Evolutionary conservation across 1,284 basidiomycete genomes (phyloP).

Genomic region (Cystobasidium pallidum): DNA sequence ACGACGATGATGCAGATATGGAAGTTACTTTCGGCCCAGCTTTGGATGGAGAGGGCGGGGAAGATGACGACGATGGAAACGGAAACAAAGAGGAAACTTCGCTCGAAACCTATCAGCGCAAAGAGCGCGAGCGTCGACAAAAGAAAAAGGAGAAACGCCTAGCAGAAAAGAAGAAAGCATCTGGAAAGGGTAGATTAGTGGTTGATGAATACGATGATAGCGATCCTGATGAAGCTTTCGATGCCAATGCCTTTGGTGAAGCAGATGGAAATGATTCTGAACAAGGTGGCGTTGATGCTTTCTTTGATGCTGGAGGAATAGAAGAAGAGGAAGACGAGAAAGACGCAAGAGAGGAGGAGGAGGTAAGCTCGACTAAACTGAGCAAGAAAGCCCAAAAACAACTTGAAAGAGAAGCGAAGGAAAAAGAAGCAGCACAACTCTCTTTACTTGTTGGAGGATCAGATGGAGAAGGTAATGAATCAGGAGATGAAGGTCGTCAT

Average conservation of each 20-base stretch:
- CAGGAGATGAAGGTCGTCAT: conserved; percentile 65
- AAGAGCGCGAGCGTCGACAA: conserved; percentile 82
- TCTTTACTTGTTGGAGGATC: conserved; percentile 68
- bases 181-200: conserved; percentile 42
- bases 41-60: conserved; percentile 61
- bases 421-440: conserved; percentile 63
- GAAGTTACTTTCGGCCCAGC: conserved; percentile 92
- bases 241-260: conserved; percentile 51
- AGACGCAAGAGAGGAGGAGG: conserved; percentile 33
- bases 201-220: conserved; percentile 46
- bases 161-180: conserved; percentile 53
- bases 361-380: conserved; percentile 29
- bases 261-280: conserved; percentile 50
- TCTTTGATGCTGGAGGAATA: conserved; percentile 67
- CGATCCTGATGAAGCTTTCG: conserved; percentile 45
- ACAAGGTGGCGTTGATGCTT: conserved; percentile 64
- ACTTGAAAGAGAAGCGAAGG: conserved; percentile 48
- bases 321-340: conserved; percentile 54
- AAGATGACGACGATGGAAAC: conserved; percentile 58
- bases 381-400: conserved; percentile 43
- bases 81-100: conserved; percentile 70
- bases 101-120: conserved; percentile 75
- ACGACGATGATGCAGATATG: conserved; percentile 62
- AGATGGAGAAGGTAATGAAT: conserved; percentile 54
- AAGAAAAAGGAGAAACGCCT: conserved; percentile 63